A percentile compares a stretch with the other conserved stretches of the same genome.
Conservation (phyloP, 176 grass and related monocot genomes). For the Rhynchospora breviuscula region DNA sequence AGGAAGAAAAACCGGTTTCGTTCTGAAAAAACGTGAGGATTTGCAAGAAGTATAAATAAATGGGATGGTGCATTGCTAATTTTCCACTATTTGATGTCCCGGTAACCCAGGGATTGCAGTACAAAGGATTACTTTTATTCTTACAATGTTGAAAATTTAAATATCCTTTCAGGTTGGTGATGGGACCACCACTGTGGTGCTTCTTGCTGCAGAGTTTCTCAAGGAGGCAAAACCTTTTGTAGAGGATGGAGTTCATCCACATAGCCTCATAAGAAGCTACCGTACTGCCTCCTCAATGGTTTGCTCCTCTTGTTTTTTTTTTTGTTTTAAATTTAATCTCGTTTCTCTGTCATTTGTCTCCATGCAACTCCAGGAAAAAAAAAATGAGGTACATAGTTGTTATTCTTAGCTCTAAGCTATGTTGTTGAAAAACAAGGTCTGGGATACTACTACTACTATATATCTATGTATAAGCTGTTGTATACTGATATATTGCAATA, state of each 20-base stretch:
- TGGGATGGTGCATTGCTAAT: neutral
- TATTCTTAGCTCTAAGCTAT: neutral
- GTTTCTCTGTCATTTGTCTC: neutral
- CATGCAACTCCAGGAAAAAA: neutral
- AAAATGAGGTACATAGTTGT: neutral
- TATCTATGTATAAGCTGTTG: neutral
- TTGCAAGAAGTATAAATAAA: too few relatives aligned
- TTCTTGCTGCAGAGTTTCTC: slow-evolving; percentile 86
- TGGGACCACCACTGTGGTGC: slow-evolving; percentile 97
- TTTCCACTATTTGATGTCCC: neutral
- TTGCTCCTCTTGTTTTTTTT: slow-evolving; percentile 5
- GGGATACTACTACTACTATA: neutral
- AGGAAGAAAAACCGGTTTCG: too few relatives aligned
- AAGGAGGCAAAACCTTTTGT: slow-evolving; percentile 97
- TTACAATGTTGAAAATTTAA: slow-evolving; percentile 13
- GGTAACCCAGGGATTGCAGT: neutral
- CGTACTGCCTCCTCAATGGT: slow-evolving; percentile 60
- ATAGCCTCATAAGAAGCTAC: slow-evolving; percentile 83
- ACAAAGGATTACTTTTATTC: neutral
- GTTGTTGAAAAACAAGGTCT: neutral
- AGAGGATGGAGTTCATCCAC: slow-evolving; percentile 90
- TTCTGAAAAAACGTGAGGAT: too few relatives aligned
- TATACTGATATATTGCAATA: slow-evolving; percentile 3
- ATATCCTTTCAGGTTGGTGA: slow-evolving; percentile 67
- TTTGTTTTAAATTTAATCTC: neutral